Percentiles rank a stretch among this genome's conserved stretches.
Conservation (phyloP, 2,329 filamentous ascomycete genomes). For the Monilinia laxa region DNA sequence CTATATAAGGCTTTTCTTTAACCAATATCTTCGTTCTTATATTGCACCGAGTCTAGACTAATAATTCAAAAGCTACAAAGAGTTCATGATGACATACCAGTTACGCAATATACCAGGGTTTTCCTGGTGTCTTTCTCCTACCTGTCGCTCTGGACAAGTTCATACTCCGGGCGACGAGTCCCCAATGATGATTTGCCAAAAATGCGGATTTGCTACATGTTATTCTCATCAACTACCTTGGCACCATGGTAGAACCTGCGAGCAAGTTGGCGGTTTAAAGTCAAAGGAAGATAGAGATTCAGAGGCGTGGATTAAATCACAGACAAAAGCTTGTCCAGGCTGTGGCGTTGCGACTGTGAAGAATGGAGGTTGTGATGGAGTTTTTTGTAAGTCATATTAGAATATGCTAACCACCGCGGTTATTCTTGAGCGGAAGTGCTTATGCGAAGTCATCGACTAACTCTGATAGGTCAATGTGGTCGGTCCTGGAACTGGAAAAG, state of each 20-base stretch:
- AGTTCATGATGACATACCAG: background rate
- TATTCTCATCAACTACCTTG: background rate
- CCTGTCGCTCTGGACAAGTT: background rate
- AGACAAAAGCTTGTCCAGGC: background rate
- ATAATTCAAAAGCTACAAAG: background rate
- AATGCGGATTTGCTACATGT: constrained; percentile 4
- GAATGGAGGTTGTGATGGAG: background rate
- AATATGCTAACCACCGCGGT: background rate
- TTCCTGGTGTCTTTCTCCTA: background rate
- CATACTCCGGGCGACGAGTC: background rate
- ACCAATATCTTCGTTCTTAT: background rate
- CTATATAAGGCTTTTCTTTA: background rate
- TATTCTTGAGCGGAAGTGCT: background rate
- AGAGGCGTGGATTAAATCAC: background rate
- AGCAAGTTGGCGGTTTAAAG: background rate
- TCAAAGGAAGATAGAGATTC: background rate
- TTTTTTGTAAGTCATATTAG: background rate
- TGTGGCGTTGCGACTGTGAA: background rate
- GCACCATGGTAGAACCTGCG: constrained; percentile 2
- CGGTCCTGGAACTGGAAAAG: background rate
- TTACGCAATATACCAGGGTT: background rate
- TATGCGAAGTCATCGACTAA: background rate
- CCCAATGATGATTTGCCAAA: constrained; percentile 4
- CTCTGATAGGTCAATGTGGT: background rate
- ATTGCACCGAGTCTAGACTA: background rate